Evolutionary conservation across 2,329 filamentous ascomycete species (phyloP).

Genomic region (Knufia petricola): DNA sequence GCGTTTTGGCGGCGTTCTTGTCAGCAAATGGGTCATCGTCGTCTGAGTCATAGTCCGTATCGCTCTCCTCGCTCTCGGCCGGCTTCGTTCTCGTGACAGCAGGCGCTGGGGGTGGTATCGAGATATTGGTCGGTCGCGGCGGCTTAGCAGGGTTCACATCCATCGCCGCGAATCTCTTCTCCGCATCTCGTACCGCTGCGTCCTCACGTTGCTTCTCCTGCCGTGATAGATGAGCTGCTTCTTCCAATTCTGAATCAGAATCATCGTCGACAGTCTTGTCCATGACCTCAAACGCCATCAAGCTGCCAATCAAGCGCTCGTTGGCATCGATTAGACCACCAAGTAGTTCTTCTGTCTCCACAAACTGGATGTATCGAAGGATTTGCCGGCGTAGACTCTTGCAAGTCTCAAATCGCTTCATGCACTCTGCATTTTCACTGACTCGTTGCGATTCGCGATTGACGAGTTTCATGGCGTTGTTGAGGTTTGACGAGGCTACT

Average conservation of each 20-base stretch:
- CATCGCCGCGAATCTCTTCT: slow-evolving; percentile 38
- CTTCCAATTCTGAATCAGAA: slow-evolving; percentile 51
- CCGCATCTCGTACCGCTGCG: slow-evolving; percentile 23
- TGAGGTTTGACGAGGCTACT: slow-evolving; percentile 80
- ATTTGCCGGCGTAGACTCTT: slow-evolving; percentile 78
- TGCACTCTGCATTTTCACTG: slow-evolving; percentile 68
- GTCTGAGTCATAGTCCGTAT: slow-evolving; percentile 42
- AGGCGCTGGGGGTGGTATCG: slow-evolving; percentile 32
- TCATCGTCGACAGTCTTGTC: slow-evolving; percentile 56
- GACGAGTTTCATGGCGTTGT: slow-evolving; percentile 78
- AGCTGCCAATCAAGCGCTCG: slow-evolving; percentile 83
- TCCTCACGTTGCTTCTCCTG: slow-evolving; percentile 19
- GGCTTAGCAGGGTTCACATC: slow-evolving; percentile 37
- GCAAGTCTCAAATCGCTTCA: slow-evolving; percentile 72
- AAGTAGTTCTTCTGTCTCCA: slow-evolving; percentile 85
- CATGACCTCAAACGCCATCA: slow-evolving; percentile 91
- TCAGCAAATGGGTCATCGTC: slow-evolving; percentile 84
- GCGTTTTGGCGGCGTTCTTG: slow-evolving; percentile 55
- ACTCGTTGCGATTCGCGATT: slow-evolving; percentile 83
- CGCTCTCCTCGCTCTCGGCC: slow-evolving; percentile 47
- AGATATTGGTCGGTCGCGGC: slow-evolving; percentile 35
- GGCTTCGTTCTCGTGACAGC: slow-evolving; percentile 24
- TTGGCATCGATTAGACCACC: slow-evolving; percentile 87
- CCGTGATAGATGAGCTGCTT: slow-evolving; percentile 38
- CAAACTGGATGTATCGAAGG: slow-evolving; percentile 81